A percentile compares a stretch with the other conserved stretches of the same genome.
phyloP scores from a whole-genome alignment of 225 moss, liverwort and hornwort species.

The Pseudoscleropodium purum region DNA sequence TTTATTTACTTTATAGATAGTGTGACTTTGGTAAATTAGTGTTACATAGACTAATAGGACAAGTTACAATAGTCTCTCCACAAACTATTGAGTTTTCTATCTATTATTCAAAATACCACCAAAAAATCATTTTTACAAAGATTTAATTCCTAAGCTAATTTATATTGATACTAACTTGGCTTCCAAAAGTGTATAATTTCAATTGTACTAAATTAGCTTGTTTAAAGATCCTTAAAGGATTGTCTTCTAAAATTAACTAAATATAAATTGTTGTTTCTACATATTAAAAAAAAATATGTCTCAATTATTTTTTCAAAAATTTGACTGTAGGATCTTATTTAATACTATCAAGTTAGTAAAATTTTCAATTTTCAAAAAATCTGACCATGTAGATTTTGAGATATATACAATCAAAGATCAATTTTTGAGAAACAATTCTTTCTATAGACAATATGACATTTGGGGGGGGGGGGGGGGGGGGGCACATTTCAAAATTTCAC shows the following conservation, averaged over 20 bases:
- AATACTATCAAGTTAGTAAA: neutral
- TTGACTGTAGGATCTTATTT: neutral
- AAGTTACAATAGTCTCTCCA: neutral
- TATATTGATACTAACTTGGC: no score
- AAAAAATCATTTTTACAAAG: neutral
- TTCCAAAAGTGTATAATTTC: neutral
- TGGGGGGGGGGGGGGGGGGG: accelerated
- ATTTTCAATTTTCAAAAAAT: accelerated
- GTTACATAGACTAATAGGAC: neutral
- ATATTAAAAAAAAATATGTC: neutral
- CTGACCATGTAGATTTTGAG: neutral
- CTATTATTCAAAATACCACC: neutral
- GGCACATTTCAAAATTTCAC: neutral
- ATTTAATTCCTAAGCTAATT: neutral
- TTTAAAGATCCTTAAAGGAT: no score
- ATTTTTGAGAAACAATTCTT: accelerated
- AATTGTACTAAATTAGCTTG: neutral
- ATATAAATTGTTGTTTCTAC: neutral
- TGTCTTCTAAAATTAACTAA: neutral
- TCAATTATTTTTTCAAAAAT: neutral
- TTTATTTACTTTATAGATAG: neutral
- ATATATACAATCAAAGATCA: neutral
- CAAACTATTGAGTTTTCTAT: neutral
- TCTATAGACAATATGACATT: no score
- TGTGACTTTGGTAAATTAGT: neutral